Evolutionary conservation across 805 yeast species (phyloP), one percentile per base, ranked within the genome.

Genomic region (Wickerhamiella australiensis): DNA sequence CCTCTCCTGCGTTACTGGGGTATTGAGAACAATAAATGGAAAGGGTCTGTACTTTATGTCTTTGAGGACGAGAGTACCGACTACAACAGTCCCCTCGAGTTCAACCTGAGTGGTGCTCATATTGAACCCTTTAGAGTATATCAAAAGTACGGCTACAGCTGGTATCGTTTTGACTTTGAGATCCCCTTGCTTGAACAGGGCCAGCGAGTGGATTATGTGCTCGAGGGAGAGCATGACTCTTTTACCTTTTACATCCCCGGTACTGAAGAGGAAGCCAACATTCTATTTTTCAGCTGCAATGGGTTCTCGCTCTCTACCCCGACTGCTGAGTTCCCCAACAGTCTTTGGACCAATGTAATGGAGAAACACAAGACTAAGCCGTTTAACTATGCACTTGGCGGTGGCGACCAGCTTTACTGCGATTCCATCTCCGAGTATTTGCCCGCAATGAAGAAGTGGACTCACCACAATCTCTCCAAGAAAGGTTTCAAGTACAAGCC

Each of bases 331-430:
- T 92, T 79, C 66, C 77, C 79, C 52, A 85, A 88, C 7, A 80
- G 85, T 1, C 65, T 92, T 54, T 90, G 97, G 97, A 72, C 69
- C 36, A 96, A 92, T 61, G 94, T 90, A 2, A 58, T 88, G 57
- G 69, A 73, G 23, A 76, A 77, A 52, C 96, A 90, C 60, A 63
- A 68, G 15, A 68, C 72, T 36, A 76, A 75, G 36, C 76, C 72
- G 38, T 85, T 85, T 65, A 96, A 90, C 63, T 96, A 86, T 3
- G 88, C 90, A 94, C 69, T 92, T 25, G 97, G 97, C 25, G 97
- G 97, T 47, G 98, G 98, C 27, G 98, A 90, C 66, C 98, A 90
- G 67, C 74, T 90, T 46, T 90, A 90, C 63, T 79, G 88, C 47
- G 98, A 90, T 65, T 72, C 85, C 1, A 78, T 90, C 56, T 83